Conservation (phyloP, 129 eudicot genomes). For the Centrapalus pauciflorus region DNA sequence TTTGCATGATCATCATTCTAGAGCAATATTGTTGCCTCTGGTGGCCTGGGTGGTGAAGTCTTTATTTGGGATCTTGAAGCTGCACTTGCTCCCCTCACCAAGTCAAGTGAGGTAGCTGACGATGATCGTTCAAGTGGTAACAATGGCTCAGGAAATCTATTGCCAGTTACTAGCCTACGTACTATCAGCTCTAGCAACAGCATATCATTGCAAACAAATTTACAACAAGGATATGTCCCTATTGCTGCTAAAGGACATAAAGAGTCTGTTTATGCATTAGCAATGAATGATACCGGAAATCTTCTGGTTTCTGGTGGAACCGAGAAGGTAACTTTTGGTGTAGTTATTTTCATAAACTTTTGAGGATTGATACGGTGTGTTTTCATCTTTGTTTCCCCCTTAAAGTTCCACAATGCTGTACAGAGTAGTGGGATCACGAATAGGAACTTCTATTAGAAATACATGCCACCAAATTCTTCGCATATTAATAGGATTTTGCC, state of each 20-base stretch:
- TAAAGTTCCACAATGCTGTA: background rate
- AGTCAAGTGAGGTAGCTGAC: constrained; percentile 62
- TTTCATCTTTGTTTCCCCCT: background rate
- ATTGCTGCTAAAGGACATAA: constrained; percentile 93
- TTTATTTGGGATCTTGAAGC: constrained; percentile 97
- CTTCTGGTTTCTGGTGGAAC: constrained; percentile 99
- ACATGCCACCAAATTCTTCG: background rate
- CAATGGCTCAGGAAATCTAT: constrained; percentile 55
- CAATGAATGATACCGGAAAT: constrained; percentile 83
- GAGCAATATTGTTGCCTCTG: constrained; percentile 83
- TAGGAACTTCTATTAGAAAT: background rate
- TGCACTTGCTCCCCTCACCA: constrained; percentile 75
- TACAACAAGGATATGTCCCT: constrained; percentile 73
- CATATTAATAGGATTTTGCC: background rate
- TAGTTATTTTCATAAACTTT: background rate
- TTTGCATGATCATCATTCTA: constrained; percentile 26
- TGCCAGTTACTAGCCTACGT: constrained; percentile 57
- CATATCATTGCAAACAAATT: constrained; percentile 66
- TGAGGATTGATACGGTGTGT: background rate
- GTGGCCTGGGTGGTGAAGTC: constrained; percentile 94
- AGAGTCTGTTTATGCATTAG: constrained; percentile 97
- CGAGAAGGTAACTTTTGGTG: constrained; percentile 59
- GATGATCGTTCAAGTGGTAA: constrained; percentile 57
- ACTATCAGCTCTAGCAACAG: constrained; percentile 76
- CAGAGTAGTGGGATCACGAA: background rate